These are phyloP conservation scores for Moesziomyces parantarcticus DNA, from an alignment of 1,284 basidiomycete genomes.

Conservation along the genomic window DNA sequence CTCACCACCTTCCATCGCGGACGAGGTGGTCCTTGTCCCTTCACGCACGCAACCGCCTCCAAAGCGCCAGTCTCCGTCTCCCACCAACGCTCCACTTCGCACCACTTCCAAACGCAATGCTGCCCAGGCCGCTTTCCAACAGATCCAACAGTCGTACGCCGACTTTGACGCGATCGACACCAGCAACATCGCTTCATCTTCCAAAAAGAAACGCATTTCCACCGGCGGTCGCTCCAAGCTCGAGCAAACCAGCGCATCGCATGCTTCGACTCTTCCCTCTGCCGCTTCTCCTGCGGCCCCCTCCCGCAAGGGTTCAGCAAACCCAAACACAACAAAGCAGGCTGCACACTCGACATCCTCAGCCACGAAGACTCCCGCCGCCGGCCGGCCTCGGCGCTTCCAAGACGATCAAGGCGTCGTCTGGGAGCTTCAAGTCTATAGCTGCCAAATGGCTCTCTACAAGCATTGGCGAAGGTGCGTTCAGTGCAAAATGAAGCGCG, in stretches of 20 bases:
- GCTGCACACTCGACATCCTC: not conserved
- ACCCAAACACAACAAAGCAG: not conserved
- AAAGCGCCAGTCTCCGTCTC: not conserved
- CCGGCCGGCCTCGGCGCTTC: conserved; percentile 4
- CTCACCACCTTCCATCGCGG: not conserved
- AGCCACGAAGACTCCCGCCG: not conserved
- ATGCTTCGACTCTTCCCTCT: not conserved
- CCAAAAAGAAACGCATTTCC: not conserved
- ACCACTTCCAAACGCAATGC: conserved; percentile 26
- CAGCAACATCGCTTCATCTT: not conserved
- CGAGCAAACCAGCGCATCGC: no score
- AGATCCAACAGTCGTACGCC: conserved; percentile 22
- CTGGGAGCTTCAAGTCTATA: conserved; percentile 29
- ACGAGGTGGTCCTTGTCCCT: not conserved
- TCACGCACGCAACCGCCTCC: not conserved
- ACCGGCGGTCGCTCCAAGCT: no score
- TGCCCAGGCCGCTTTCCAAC: conserved; percentile 25
- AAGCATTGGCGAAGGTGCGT: conserved; percentile 28
- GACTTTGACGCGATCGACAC: conserved; percentile 3
- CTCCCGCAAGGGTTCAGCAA: not conserved
- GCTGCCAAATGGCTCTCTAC: conserved; percentile 13
- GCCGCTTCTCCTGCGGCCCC: not conserved
- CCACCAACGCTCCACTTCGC: conserved; percentile 1
- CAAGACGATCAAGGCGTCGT: conserved; percentile 6
- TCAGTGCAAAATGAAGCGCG: conserved; percentile 24